These are phyloP conservation scores for Trichoderma simmonsii DNA, from an alignment of 2,329 filamentous ascomycete genomes.

Conservation along the genomic window DNA sequence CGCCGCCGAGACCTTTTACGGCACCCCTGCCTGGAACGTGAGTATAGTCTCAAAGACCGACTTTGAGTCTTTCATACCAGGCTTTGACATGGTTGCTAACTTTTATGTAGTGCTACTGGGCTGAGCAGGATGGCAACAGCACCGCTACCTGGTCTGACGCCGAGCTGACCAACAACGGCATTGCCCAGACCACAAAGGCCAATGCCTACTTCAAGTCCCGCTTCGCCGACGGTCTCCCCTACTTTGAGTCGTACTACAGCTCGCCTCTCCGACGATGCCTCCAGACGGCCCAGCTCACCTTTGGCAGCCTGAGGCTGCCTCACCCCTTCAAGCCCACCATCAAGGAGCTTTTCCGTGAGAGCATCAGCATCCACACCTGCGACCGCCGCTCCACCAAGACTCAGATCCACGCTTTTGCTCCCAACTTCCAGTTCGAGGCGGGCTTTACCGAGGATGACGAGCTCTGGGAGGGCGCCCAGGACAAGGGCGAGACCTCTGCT, in stretches of 20 bases:
- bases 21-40: conserved; percentile 67
- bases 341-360: conserved; percentile 65
- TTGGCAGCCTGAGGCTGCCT: conserved; percentile 51
- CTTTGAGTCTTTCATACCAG: background rate
- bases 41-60: conserved; percentile 26
- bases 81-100: background rate
- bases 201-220: conserved; percentile 57
- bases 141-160: conserved; percentile 63
- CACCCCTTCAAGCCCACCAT: conserved; percentile 55
- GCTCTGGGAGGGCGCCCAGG: conserved; percentile 42
- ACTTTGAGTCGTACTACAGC: conserved; percentile 62
- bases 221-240: conserved; percentile 54
- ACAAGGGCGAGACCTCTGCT: conserved; percentile 42
- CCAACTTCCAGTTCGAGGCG: conserved; percentile 54
- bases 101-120: conserved; percentile 59
- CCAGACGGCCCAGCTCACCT: conserved; percentile 61
- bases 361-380: conserved; percentile 66
- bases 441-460: conserved; percentile 57
- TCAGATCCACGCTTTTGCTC: conserved; percentile 51
- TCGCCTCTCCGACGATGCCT: conserved; percentile 63
- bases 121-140: conserved; percentile 59
- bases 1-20: conserved; percentile 62
- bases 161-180: conserved; percentile 55
- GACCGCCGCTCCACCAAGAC: conserved; percentile 57
- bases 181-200: conserved; percentile 55